A percentile compares a stretch with the other conserved stretches of the same genome.
phyloP scores from a whole-genome alignment of 2,329 filamentous ascomycete genomes.

The Colletotrichum falcatum region DNA sequence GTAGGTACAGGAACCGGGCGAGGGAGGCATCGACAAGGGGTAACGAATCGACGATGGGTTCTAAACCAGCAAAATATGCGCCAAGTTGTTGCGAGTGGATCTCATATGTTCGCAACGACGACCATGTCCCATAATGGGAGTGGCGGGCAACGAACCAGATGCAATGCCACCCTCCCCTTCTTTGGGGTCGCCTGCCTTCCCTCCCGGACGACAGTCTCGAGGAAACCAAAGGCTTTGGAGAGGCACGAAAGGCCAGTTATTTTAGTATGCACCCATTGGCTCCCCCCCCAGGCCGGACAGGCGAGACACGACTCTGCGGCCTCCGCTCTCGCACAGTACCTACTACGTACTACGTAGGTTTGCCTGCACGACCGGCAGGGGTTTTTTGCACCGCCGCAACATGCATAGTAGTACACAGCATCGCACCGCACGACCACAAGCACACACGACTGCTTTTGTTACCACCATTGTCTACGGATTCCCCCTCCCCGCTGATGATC shows the following conservation, averaged over 20 bases:
- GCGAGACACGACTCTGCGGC: constrained; percentile 31
- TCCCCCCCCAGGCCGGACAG: constrained; percentile 20
- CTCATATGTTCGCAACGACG: constrained; percentile 32
- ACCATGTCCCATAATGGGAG: constrained; percentile 17
- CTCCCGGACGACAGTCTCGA: constrained; percentile 16
- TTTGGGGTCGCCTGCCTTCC: constrained; percentile 11
- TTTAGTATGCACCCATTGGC: background rate
- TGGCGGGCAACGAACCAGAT: constrained; percentile 35
- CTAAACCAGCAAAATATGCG: constrained; percentile 9
- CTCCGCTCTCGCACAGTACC: constrained; percentile 33
- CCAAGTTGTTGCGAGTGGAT: constrained; percentile 16
- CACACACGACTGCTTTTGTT: constrained; percentile 16
- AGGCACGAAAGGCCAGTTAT: constrained; percentile 23
- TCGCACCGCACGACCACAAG: constrained; percentile 16
- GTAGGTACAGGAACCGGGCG: background rate
- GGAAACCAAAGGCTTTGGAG: constrained; percentile 5
- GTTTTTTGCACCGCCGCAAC: constrained; percentile 39
- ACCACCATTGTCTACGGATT: constrained; percentile 19
- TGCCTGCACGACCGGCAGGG: constrained; percentile 36
- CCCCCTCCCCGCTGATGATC: constrained; percentile 12
- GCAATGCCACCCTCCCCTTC: constrained; percentile 32
- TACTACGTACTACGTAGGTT: no score
- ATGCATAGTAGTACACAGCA: constrained; percentile 24
- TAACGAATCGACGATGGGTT: constrained; percentile 9
- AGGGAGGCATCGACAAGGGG: constrained; percentile 1